Percentiles rank a stretch among this genome's conserved stretches.
These are phyloP conservation scores for Brettanomyces naardenensis DNA, from an alignment of 805 yeast genomes.

Conservation along the genomic window DNA sequence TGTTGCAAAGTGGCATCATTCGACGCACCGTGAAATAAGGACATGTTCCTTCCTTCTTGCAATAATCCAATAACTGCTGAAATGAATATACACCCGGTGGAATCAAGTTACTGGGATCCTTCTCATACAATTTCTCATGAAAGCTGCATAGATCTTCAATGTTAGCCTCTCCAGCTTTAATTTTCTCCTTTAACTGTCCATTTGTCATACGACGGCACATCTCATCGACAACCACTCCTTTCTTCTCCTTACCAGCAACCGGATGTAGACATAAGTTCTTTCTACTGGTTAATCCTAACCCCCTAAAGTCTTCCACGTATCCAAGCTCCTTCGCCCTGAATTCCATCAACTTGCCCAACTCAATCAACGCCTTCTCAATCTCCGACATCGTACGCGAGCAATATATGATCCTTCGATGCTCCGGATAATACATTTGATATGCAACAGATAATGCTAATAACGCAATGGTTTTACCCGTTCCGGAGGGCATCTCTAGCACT, in stretches of 20 bases:
- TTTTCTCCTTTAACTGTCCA: slow-evolving; percentile 69
- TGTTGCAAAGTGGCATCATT: slow-evolving; percentile 91
- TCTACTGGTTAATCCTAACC: slow-evolving; percentile 89
- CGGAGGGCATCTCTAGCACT: slow-evolving; percentile 98
- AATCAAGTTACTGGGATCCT: slow-evolving; percentile 80
- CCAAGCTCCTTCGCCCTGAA: slow-evolving; percentile 81
- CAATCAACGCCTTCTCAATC: slow-evolving; percentile 94
- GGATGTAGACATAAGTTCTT: slow-evolving; percentile 93
- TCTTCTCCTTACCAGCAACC: slow-evolving; percentile 74
- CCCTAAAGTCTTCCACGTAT: slow-evolving; percentile 82
- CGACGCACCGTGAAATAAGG: slow-evolving; percentile 98
- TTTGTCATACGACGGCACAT: slow-evolving; percentile 91
- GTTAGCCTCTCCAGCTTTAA: slow-evolving; percentile 51
- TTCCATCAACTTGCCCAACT: slow-evolving; percentile 81
- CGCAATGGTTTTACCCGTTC: slow-evolving; percentile 96
- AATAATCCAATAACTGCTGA: slow-evolving; percentile 70
- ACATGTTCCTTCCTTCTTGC: slow-evolving; percentile 75
- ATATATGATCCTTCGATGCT: slow-evolving; percentile 87
- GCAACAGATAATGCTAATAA: slow-evolving; percentile 87
- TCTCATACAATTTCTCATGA: slow-evolving; percentile 82
- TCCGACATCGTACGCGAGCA: slow-evolving; percentile 99
- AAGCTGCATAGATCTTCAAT: slow-evolving; percentile 65
- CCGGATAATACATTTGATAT: slow-evolving; percentile 89
- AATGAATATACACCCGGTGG: slow-evolving; percentile 95
- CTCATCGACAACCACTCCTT: slow-evolving; percentile 92